These are phyloP conservation scores for Harringtonia aguacate DNA, from an alignment of 2,329 filamentous ascomycete species.

Conservation along the genomic window DNA sequence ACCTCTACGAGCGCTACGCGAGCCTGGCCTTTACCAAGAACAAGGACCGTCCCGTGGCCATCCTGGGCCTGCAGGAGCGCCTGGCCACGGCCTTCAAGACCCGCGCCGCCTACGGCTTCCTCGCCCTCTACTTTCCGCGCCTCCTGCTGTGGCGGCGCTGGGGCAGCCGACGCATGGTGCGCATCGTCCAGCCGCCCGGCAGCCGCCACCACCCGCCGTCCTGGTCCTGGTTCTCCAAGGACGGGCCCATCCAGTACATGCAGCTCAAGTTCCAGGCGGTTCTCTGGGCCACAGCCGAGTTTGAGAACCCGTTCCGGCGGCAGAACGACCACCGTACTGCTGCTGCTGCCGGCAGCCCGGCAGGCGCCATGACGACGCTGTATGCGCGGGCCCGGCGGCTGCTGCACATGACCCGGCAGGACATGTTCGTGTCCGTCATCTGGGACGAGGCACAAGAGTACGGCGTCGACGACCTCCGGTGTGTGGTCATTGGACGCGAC, in stretches of 20 bases:
- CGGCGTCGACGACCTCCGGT: neutral
- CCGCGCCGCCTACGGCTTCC: constrained; percentile 19
- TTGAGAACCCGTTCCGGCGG: neutral
- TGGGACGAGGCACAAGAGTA: neutral
- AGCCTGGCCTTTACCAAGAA: constrained; percentile 12
- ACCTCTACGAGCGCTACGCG: constrained; percentile 20
- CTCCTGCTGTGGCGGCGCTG: constrained; percentile 17
- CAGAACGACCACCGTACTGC: neutral
- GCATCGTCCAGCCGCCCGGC: neutral
- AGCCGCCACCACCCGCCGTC: constrained; percentile 12
- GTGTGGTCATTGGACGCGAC: neutral
- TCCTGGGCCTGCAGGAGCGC: constrained; percentile 19
- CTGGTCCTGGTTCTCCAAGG: constrained; percentile 26
- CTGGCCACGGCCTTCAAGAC: constrained; percentile 13
- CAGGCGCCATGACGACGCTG: neutral
- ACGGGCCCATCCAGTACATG: constrained; percentile 19
- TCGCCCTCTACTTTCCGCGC: constrained; percentile 14
- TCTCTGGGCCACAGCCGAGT: constrained; percentile 1
- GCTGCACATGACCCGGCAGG: neutral
- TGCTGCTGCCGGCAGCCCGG: neutral
- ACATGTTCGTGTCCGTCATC: neutral
- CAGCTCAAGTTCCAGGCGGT: constrained; percentile 12
- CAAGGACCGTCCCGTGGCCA: constrained; percentile 19
- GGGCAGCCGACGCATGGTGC: neutral
- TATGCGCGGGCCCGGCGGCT: neutral